Evolutionary conservation across 495 filamentous ascomycete genomes (phyloP).

Genomic region (Neurospora terricola): DNA sequence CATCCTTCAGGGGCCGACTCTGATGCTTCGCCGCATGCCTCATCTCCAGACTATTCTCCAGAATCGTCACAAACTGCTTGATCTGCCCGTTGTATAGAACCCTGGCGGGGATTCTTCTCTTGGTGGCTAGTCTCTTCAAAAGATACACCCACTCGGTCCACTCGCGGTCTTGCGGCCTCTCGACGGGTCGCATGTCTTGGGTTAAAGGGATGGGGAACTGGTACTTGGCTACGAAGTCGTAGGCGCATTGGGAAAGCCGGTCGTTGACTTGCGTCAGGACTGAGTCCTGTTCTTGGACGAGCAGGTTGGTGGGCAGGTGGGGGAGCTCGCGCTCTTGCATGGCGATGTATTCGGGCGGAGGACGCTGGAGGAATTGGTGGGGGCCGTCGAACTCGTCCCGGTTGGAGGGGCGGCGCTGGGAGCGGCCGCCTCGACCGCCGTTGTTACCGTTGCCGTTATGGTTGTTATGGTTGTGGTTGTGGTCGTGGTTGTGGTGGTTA

Average conservation of each 20-base stretch:
- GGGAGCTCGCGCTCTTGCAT: constrained; percentile 70
- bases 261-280: constrained; percentile 74
- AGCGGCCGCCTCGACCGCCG: constrained; percentile 35
- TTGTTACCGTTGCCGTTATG: constrained; percentile 35
- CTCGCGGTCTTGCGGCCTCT: constrained; percentile 68
- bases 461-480: neutral
- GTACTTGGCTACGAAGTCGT: constrained; percentile 82
- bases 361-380: constrained; percentile 64
- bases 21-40: constrained; percentile 71
- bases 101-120: constrained; percentile 70
- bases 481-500: constrained; percentile 5
- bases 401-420: constrained; percentile 66
- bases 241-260: constrained; percentile 72
- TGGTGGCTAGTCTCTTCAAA: constrained; percentile 74
- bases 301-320: constrained; percentile 69
- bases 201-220: constrained; percentile 75
- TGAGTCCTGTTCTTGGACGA: constrained; percentile 74
- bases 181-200: constrained; percentile 72
- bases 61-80: constrained; percentile 72
- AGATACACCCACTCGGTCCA: constrained; percentile 89
- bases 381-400: constrained; percentile 85
- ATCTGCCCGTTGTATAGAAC: constrained; percentile 84
- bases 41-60: constrained; percentile 81
- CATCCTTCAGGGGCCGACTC: constrained; percentile 75
- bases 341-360: constrained; percentile 53